A percentile compares a stretch with the other conserved stretches of the same genome.
phyloP scores from a whole-genome alignment of 78 protist genomes.

The Dictyostelium capitatum region DNA sequence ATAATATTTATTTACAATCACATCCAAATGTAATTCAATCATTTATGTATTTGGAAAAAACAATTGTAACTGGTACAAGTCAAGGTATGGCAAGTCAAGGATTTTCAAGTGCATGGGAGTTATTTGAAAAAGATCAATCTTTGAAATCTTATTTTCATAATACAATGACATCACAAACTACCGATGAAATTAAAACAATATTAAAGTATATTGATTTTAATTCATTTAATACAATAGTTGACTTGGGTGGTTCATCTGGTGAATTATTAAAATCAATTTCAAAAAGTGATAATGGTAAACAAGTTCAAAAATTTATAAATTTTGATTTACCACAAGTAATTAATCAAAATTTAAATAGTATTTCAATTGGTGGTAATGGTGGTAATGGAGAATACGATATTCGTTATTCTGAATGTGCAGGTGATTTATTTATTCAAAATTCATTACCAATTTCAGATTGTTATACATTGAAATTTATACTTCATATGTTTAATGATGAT shows the following conservation, averaged over 20 bases:
- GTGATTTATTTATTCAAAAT: background rate
- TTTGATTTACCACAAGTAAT: background rate
- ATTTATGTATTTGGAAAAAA: constrained; percentile 22
- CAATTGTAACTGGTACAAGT: background rate
- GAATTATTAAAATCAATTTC: background rate
- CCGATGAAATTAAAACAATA: background rate
- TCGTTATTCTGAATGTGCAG: background rate
- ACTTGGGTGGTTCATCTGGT: constrained; percentile 59
- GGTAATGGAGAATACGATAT: background rate
- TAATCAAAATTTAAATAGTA: background rate
- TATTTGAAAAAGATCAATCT: background rate
- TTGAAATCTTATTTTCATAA: constrained; percentile 2
- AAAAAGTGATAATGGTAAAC: background rate
- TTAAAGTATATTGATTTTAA: background rate
- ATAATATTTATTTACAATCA: constrained; percentile 7
- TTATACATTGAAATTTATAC: constrained; percentile 12
- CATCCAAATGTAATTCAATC: constrained; percentile 19
- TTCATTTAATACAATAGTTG: background rate
- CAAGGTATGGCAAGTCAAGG: background rate
- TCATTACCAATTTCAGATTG: constrained; percentile 17
- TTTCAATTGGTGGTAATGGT: background rate
- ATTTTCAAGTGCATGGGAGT: background rate
- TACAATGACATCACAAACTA: constrained; percentile 9
- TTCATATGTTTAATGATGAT: constrained; percentile 49
- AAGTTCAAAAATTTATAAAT: background rate